phyloP scores from a whole-genome alignment of 768 basidiomycete genomes.

The Mycena filopes region DNA sequence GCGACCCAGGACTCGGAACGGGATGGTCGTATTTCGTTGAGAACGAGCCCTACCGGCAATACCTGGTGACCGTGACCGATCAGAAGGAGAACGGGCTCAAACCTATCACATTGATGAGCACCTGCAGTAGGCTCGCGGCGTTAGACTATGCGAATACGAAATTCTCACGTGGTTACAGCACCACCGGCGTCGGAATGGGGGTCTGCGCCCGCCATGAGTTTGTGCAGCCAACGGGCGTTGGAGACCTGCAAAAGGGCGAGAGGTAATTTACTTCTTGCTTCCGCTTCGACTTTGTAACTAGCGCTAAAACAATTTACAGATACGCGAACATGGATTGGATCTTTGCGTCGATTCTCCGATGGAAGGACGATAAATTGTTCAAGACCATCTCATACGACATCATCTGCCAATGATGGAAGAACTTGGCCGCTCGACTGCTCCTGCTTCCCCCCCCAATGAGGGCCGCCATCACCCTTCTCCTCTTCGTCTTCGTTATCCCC shows the following conservation, averaged over 20 bases:
- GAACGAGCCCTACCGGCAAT: too few species aligned
- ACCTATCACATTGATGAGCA: too few species aligned
- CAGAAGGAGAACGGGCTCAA: too few species aligned
- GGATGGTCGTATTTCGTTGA: too few species aligned
- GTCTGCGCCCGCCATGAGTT: constrained; percentile 20
- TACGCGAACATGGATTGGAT: constrained; percentile 1
- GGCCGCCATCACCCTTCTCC: constrained; percentile 26
- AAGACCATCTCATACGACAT: constrained; percentile 29
- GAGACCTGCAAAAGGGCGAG: constrained; percentile 10
- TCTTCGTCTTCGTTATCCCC: constrained; percentile 34
- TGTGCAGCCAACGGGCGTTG: background rate
- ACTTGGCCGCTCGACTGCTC: background rate
- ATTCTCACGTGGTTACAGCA: background rate
- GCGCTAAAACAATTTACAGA: too few species aligned
- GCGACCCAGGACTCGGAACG: too few species aligned
- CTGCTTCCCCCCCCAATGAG: background rate
- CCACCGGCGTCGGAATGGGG: constrained; percentile 4
- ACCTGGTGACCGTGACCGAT: too few species aligned
- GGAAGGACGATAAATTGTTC: background rate
- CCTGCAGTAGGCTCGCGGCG: background rate
- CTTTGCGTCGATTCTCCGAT: background rate
- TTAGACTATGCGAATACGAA: background rate
- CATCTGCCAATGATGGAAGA: constrained; percentile 42
- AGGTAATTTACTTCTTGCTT: constrained; percentile 15
- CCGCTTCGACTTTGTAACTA: too few species aligned